A percentile compares a stretch with the other conserved stretches of the same genome.
Conservation (phyloP, 2,329 filamentous ascomycete genomes). For the Myotisia sp. region DNA sequence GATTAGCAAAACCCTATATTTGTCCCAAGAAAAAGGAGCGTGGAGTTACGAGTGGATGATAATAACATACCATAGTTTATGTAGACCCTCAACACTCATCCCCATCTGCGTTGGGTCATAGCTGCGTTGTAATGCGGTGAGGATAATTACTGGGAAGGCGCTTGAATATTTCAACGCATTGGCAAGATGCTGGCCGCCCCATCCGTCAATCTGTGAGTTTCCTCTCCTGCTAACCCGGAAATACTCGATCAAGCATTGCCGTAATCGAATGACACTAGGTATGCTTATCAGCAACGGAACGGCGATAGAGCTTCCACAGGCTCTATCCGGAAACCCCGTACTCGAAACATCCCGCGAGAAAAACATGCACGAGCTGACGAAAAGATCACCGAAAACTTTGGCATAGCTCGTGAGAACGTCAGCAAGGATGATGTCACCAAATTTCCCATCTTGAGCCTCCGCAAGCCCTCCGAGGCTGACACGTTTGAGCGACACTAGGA, state of each 20-base stretch:
- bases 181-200: slow-evolving; percentile 75
- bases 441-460: slow-evolving; percentile 75
- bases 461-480: slow-evolving; percentile 76
- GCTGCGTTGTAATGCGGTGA: slow-evolving; percentile 60
- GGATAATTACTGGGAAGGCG: slow-evolving; percentile 78
- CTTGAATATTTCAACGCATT: slow-evolving; percentile 93
- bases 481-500: slow-evolving; percentile 61
- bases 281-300: slow-evolving; percentile 74
- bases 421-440: slow-evolving; percentile 82
- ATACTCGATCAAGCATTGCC: slow-evolving; percentile 87
- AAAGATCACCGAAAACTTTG: slow-evolving; percentile 80
- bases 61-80: slow-evolving; percentile 41
- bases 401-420: slow-evolving; percentile 92
- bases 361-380: slow-evolving; percentile 85
- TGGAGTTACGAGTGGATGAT: too few species aligned
- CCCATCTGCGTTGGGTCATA: slow-evolving; percentile 38
- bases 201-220: slow-evolving; percentile 39
- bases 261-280: slow-evolving; percentile 71
- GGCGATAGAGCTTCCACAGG: slow-evolving; percentile 62
- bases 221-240: slow-evolving; percentile 48
- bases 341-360: slow-evolving; percentile 55
- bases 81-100: slow-evolving; percentile 42
- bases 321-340: slow-evolving; percentile 66
- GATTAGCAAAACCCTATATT: too few species aligned
- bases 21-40: background rate